Base-by-base conservation (phyloP, 2,329 filamentous ascomycete genomes). In the Calonectria crousiana region DNA sequence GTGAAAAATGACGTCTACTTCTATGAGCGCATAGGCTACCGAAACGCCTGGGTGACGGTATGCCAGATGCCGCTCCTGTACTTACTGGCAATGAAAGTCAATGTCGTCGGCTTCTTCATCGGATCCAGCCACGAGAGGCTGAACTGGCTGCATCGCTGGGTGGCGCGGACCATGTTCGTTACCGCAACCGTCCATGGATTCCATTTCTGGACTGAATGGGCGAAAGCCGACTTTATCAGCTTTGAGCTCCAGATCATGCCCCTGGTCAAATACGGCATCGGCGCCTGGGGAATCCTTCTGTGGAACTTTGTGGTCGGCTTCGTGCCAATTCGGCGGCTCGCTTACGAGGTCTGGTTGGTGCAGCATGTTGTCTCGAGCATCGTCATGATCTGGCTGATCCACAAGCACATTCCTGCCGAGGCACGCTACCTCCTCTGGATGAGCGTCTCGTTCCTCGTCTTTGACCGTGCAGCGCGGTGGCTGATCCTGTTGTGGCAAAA, bases 61-160 rank as follows among this genome's bases (percentile, higher is more conserved):
- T 91, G 89, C 3, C 92, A 94, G 81, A 87, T 94, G 52, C 92
- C 92, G 0, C 85, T 94, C 26, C 85, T 93, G 13, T 93, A 91
- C 78, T 85, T 94, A 3, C 87, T 94, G 18, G 88, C 90, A 32
- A 89, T 89, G 75, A 92, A 92, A 80, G 87, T 88, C 74, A 92
- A 87, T 75, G 79, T 91, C 26, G 84, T 94, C n/a, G 92, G 90
- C 1, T 86, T 88, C 68, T 83, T 95, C 30, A 87, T 89, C 5
- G 93, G 93, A 14, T 88, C 89, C 13, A 92, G 92, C 74, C 91
- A 94, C 79, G 93, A 95, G 83, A 88, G 92, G 11, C 85, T 95
- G 72, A 94, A 94, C 81, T 95, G 93, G 93, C 84, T 94, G 67
- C 93, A 95, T 79, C 89, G 93, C 74, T 95, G 93, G 93, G 90